Percentiles rank a stretch among this genome's conserved stretches.
These are phyloP conservation scores for Trypanosomatidae sp. DNA, from an alignment of 208 protist genomes.

Conservation along the genomic window DNA sequence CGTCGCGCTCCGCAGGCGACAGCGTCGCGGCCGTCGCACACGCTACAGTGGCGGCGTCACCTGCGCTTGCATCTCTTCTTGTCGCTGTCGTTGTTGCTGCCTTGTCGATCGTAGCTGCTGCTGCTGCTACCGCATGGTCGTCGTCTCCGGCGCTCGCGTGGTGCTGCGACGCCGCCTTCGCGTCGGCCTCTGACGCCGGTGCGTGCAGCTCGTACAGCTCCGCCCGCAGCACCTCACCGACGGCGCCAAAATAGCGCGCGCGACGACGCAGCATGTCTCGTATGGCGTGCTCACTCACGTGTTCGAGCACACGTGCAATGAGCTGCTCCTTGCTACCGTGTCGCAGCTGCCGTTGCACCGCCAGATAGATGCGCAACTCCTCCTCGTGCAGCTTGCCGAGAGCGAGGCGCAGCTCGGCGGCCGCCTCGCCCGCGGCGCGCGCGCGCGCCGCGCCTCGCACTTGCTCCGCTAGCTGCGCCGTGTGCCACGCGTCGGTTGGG, in stretches of 20 bases:
- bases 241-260: constrained; percentile 75
- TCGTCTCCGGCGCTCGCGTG: not conserved
- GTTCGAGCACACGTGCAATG: constrained; percentile 50
- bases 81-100: not conserved
- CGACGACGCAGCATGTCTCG: constrained; percentile 70
- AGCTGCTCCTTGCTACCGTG: constrained; percentile 65
- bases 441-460: constrained; percentile 12
- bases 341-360: constrained; percentile 66
- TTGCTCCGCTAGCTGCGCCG: constrained; percentile 44
- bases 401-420: constrained; percentile 15
- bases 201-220: constrained; percentile 41
- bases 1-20: constrained; percentile 19
- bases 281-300: constrained; percentile 34
- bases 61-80: not conserved
- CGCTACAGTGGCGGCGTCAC: not conserved
- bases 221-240: constrained; percentile 54
- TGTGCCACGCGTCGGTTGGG: constrained; percentile 67
- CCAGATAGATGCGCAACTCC: constrained; percentile 84
- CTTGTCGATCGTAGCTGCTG: not conserved
- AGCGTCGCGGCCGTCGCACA: constrained; percentile 25
- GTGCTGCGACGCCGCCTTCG: not conserved
- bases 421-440: constrained; percentile 11
- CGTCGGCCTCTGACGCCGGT: not conserved
- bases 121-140: not conserved
- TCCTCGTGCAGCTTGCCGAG: constrained; percentile 65